These are phyloP conservation scores for Mycena rosella DNA, from an alignment of 768 basidiomycete genomes.

Conservation along the genomic window DNA sequence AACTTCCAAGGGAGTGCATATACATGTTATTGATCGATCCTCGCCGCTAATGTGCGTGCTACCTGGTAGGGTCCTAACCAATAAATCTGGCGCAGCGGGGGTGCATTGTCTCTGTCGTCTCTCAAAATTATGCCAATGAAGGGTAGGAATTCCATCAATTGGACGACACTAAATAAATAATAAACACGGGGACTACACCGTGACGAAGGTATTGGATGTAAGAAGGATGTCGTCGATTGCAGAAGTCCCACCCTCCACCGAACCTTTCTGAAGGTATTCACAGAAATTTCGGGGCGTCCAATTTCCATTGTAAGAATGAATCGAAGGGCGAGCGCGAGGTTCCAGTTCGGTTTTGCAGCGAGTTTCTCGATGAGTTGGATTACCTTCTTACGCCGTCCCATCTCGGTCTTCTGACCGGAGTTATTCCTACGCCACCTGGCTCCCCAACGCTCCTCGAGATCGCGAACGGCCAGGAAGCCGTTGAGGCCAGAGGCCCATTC, in stretches of 20 bases:
- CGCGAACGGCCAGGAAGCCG: constrained; percentile 9
- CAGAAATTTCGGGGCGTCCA: constrained; percentile 13
- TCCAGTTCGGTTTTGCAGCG: constrained; percentile 12
- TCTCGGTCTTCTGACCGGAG: constrained; percentile 5
- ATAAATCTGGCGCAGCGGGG: too few relatives aligned
- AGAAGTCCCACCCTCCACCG: too few relatives aligned
- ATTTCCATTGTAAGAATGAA: background rate
- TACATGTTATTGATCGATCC: too few relatives aligned
- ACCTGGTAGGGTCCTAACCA: too few relatives aligned
- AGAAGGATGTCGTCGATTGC: background rate
- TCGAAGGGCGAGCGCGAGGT: constrained; percentile 7
- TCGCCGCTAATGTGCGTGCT: too few relatives aligned
- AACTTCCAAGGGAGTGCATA: too few relatives aligned
- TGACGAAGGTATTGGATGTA: background rate
- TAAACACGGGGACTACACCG: too few relatives aligned
- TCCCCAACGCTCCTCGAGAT: constrained; percentile 18
- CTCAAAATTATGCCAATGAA: too few relatives aligned
- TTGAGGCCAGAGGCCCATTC: constrained; percentile 8
- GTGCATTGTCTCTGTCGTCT: too few relatives aligned
- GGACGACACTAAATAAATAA: too few relatives aligned
- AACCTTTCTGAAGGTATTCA: constrained; percentile 4
- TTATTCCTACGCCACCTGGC: constrained; percentile 14
- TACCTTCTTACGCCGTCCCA: constrained; percentile 17
- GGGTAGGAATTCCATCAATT: too few relatives aligned
- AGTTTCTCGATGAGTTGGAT: constrained; percentile 11